Evolutionary conservation across 176 grass and related monocot species (phyloP).

Genomic region (Chrysopogon serrulatus): DNA sequence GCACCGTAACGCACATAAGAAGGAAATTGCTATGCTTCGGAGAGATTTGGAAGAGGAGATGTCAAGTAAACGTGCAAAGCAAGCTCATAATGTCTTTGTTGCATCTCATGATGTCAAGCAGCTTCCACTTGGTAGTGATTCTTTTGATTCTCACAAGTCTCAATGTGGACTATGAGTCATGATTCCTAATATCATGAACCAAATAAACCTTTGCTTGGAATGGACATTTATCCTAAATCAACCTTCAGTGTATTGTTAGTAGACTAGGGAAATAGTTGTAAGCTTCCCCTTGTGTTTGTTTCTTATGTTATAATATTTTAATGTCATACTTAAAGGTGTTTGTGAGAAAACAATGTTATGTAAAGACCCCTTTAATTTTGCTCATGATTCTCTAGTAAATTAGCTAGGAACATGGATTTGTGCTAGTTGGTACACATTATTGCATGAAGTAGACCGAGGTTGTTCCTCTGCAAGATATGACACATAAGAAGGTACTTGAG

Average conservation of each 20-base stretch:
- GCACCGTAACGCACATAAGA: conserved; percentile 22
- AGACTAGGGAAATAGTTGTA: not conserved
- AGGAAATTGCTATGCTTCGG: not conserved
- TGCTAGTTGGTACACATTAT: too few species aligned
- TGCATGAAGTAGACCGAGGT: too few species aligned
- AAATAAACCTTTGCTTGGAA: not conserved
- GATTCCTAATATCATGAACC: not conserved
- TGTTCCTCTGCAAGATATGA: too few species aligned
- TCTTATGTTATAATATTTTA: not conserved
- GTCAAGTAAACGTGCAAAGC: not conserved
- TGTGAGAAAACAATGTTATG: too few species aligned
- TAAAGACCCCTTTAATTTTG: too few species aligned
- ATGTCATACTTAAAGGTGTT: not conserved
- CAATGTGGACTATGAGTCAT: not conserved
- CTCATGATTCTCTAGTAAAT: too few species aligned
- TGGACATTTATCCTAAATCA: not conserved
- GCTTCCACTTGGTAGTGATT: not conserved
- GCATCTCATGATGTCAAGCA: not conserved
- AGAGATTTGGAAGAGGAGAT: not conserved
- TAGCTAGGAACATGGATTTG: too few species aligned
- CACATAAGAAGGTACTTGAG: too few species aligned
- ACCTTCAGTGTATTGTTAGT: not conserved
- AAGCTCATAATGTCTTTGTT: not conserved
- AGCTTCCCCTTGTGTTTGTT: not conserved
- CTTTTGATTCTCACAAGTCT: not conserved